Evolutionary conservation across 2,329 filamentous ascomycete species (phyloP), one percentile per base, ranked within the genome.

Genomic region (Cordyceps cicadae): DNA sequence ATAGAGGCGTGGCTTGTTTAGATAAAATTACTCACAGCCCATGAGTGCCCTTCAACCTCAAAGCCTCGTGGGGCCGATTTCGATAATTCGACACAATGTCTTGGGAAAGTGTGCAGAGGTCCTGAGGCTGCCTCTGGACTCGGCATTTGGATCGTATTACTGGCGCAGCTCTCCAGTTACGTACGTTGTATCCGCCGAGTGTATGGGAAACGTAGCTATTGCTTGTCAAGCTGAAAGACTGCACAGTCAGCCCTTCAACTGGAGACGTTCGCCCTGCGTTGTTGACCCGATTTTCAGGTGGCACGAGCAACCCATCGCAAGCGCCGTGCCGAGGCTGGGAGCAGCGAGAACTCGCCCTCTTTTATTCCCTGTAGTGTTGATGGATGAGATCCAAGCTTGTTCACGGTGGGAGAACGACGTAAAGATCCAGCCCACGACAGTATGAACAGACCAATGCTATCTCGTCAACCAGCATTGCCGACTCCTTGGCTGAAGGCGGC

Each of bases 251-350:
- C 37, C 37, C 15, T 24, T 45, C 39, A 45, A 54, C 4, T n/a
- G n/a, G 3, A 46, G n/a, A 21, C 15, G 34, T 24, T 34, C 21
- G 43, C 45, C 32, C 26, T 34, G 43, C 29, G 41, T 34, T 41
- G 17, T 11, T 11, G 55, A 51, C 32, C 32, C 55, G 46, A 51
- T 51, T 58, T 58, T 21, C 46, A 45, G 29, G 55, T 45, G 48
- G 55, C 48, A 21, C 43, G 14, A 46, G 17, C 26, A 58, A 41
- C 15, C n/a, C 55, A 58, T 58, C 55, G 34, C 51, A 58, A 46
- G 46, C 51, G 34, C 24, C 2, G 37, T 15, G 29, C 46, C 19
- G 15, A 15, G 45, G 29, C 46, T 19, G 15, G 9, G 45, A 24
- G 21, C 12, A 21, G 19, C 24, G 29, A 29, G 45, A 39, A 39